These are phyloP conservation scores for Xanthoconium purpureum DNA, from an alignment of 768 basidiomycete species.

Conservation along the genomic window DNA sequence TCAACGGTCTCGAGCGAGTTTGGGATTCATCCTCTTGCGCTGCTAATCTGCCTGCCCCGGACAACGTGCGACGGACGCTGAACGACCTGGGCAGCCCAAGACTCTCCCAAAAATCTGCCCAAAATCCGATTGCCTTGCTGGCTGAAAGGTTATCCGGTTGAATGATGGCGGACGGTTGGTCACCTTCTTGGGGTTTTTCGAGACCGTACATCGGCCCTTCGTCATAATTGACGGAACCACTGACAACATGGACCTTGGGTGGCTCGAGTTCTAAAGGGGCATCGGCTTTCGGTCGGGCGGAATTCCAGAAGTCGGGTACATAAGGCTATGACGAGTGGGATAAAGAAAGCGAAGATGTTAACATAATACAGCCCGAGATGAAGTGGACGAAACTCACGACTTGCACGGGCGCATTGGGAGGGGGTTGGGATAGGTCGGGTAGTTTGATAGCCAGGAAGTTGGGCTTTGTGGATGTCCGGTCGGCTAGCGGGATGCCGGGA, in stretches of 20 bases:
- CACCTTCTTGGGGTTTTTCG: slow-evolving; percentile 22
- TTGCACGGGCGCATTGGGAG: slow-evolving; percentile 45
- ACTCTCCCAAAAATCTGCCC: slow-evolving; percentile 37
- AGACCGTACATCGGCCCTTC: slow-evolving; percentile 47
- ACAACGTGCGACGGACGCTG: slow-evolving; percentile 18
- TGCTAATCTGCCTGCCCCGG: slow-evolving; percentile 9
- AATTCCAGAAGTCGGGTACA: slow-evolving; percentile 57
- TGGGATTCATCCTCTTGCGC: slow-evolving; percentile 13
- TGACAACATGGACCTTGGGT: slow-evolving; percentile 52
- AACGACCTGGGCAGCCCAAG: slow-evolving; percentile 35
- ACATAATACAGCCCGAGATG: background rate
- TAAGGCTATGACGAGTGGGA: slow-evolving; percentile 44
- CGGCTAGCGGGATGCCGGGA: slow-evolving; percentile 42
- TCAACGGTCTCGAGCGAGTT: slow-evolving; percentile 33
- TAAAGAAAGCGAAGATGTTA: background rate
- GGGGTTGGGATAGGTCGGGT: slow-evolving; percentile 51
- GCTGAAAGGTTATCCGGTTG: slow-evolving; percentile 13
- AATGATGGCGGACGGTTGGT: background rate
- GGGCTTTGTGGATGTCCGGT: slow-evolving; percentile 24
- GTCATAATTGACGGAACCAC: slow-evolving; percentile 43
- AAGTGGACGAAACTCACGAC: slow-evolving; percentile 45
- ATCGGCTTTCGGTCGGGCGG: slow-evolving; percentile 38
- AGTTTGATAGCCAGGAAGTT: slow-evolving; percentile 49
- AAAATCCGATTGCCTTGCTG: slow-evolving; percentile 22
- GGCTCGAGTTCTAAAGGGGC: slow-evolving; percentile 23